Evolutionary conservation across 2,329 filamentous ascomycete species (phyloP), one percentile per base, ranked within the genome.

Genomic region (Colletotrichum destructivum): DNA sequence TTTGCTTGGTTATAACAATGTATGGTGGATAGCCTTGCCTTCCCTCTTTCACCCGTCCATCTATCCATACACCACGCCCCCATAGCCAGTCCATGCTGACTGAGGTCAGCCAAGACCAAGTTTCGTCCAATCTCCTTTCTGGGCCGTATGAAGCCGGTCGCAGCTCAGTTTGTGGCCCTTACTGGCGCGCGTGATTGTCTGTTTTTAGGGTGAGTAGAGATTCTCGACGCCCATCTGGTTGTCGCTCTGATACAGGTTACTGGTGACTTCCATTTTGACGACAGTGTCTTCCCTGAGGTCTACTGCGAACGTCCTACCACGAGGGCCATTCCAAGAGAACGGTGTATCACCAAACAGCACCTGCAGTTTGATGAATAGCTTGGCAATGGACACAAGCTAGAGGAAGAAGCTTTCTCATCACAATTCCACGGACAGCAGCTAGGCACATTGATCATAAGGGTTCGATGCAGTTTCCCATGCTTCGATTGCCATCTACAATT

Each of bases 21-120:
- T 51, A 44, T 42, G 38, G 51, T 47, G 35, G 55, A 21, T 13
- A 56, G 12, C 49, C 38, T 66, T 42, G 21, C 42, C 59, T n/a
- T 18, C 40, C 59, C 12, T 23, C 40, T 46, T 51, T 18, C 35
- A 11, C 44, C 38, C 21, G n/a, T 15, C 40, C 51, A 16, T 44
- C 49, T 21, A 26, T n/a, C 52, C 51, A 59, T 12, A 8, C 15
- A 23, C 46, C 52, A 47, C 21, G 23, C 15, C n/a, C 13, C 16
- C 35, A 31, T 13, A 3, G 11, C 21, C 16, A 31, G 26, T 26
- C 11, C 6, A 47, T 47, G 13, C 35, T 40, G 38, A 9, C 61
- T 26, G 44, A 54, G 46, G 52, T 21, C 23, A 46, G 52, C 52
- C 18, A 35, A 40, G 42, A 4, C 35, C 54, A 40, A 56, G 18